Evolutionary conservation across 176 grass and related monocot species (phyloP), one percentile per base, ranked within the genome.

Genomic region (Elaeis guineensis): DNA sequence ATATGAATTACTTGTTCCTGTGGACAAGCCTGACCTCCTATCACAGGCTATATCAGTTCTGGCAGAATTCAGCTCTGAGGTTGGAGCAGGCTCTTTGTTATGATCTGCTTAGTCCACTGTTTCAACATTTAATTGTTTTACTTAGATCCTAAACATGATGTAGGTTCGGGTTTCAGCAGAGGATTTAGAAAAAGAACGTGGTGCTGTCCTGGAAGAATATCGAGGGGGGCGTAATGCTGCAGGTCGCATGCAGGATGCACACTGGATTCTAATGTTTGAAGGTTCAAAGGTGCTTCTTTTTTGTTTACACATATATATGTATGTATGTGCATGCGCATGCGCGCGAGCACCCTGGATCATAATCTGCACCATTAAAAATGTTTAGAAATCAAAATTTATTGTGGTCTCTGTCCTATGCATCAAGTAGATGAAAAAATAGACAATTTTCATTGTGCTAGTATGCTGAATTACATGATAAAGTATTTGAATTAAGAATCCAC

Each of bases 121-220:
- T 77, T 63, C 26, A 49, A 21, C 26, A 1, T 1, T 29, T 15
- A 25, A 58, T 24, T 80, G 56, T 30, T 62, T 29, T 54, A 52
- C n/a, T 67, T 67, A 21, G 54, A 32, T 55, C 1, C 19, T 52
- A 64, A 19, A 55, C 19, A 19, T 76, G 32, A 59, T 61, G 56
- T 61, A 98, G 93, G 76, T 98, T 68, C 74, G 87, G 21, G 87
- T 76, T 52, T 98, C 93, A 14, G 57, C 84, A 0, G 87, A 92
- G 62, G 93, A 98, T 81, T 69, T 98, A 51, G 93, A 98, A 58
- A 98, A 98, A 82, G 93, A 98, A 69, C 80, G 93, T 63, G 93
- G 93, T 35, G 93, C 87, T 64, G 93, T 98, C 52, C 44, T 98
- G 58, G 93, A 98, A 83, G 93, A 98, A 55, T 92, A 98, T 66